Percentiles rank a stretch among this genome's conserved stretches.
These are phyloP conservation scores for Endotrypanum monterogeii DNA, from an alignment of 208 protist species.

Conservation along the genomic window DNA sequence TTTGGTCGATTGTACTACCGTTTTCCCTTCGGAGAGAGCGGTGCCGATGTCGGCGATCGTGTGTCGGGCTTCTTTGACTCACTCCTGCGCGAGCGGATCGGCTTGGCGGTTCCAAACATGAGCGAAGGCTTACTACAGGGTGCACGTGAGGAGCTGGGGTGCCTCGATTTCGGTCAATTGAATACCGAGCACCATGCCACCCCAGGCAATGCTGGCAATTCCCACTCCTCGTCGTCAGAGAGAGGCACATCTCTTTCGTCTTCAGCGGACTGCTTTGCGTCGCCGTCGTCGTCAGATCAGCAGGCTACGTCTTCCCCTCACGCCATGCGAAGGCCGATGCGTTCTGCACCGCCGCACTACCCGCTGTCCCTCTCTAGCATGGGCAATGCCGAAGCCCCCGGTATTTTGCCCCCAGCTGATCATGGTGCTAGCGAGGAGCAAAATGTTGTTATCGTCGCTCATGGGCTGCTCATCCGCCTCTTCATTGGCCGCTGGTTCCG, in stretches of 20 bases:
- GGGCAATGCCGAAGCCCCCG: slow-evolving; percentile 18
- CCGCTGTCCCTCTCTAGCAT: slow-evolving; percentile 18
- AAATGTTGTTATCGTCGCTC: slow-evolving; percentile 88
- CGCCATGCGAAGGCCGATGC: neutral
- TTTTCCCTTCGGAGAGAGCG: slow-evolving; percentile 90
- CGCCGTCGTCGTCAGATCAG: neutral
- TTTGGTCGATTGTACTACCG: slow-evolving; percentile 92
- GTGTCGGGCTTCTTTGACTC: slow-evolving; percentile 90
- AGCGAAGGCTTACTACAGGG: slow-evolving; percentile 35
- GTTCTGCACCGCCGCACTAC: neutral
- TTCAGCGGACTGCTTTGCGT: neutral
- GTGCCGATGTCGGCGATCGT: slow-evolving; percentile 91
- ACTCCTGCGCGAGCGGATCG: slow-evolving; percentile 71
- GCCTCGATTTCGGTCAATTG: slow-evolving; percentile 19
- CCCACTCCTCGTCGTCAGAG: neutral
- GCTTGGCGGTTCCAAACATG: slow-evolving; percentile 65
- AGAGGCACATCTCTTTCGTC: neutral
- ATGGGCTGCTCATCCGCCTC: slow-evolving; percentile 85
- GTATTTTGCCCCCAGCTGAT: slow-evolving; percentile 31
- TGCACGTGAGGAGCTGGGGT: slow-evolving; percentile 20
- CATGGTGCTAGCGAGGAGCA: slow-evolving; percentile 50
- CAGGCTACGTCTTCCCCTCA: neutral
- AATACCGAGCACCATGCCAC: slow-evolving; percentile 1
- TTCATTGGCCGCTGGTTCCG: slow-evolving; percentile 88
- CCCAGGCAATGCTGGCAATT: neutral